Percentiles rank a stretch among this genome's conserved stretches.
phyloP scores from a whole-genome alignment of 371 early-diverging fungal species.

The Mortierella sp. region DNA sequence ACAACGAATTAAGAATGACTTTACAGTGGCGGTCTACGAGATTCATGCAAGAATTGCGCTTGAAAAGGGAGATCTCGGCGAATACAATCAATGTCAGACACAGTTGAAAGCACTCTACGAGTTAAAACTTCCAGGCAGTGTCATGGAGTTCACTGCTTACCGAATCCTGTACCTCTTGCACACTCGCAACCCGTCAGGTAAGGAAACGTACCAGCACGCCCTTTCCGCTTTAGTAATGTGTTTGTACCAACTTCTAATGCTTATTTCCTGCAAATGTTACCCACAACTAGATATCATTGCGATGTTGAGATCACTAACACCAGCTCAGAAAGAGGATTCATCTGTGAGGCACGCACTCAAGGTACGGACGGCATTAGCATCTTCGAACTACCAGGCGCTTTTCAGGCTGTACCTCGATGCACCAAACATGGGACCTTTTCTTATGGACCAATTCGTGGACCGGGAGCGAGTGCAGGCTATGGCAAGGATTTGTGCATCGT shows the following conservation, averaged over 20 bases:
- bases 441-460: conserved; percentile 92
- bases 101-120: conserved; percentile 89
- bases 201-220: background rate
- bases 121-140: conserved; percentile 73
- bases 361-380: conserved; percentile 83
- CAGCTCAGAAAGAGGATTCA: conserved; percentile 66
- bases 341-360: conserved; percentile 84
- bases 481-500: conserved; percentile 75
- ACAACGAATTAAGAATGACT: conserved; percentile 91
- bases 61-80: conserved; percentile 94
- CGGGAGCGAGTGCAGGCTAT: conserved; percentile 86
- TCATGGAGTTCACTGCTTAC: conserved; percentile 92
- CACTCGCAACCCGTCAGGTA: conserved; percentile 88
- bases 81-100: conserved; percentile 97
- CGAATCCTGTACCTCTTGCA: conserved; percentile 90
- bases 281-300: conserved; percentile 76
- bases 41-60: conserved; percentile 94
- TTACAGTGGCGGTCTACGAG: conserved; percentile 96
- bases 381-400: conserved; percentile 85
- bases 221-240: background rate
- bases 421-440: conserved; percentile 87
- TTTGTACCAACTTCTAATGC: background rate
- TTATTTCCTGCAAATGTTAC: background rate
- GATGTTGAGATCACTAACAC: conserved; percentile 74
- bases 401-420: conserved; percentile 82